Base-by-base conservation (phyloP, 2,329 filamentous ascomycete genomes). In the Fusarium domesticum region DNA sequence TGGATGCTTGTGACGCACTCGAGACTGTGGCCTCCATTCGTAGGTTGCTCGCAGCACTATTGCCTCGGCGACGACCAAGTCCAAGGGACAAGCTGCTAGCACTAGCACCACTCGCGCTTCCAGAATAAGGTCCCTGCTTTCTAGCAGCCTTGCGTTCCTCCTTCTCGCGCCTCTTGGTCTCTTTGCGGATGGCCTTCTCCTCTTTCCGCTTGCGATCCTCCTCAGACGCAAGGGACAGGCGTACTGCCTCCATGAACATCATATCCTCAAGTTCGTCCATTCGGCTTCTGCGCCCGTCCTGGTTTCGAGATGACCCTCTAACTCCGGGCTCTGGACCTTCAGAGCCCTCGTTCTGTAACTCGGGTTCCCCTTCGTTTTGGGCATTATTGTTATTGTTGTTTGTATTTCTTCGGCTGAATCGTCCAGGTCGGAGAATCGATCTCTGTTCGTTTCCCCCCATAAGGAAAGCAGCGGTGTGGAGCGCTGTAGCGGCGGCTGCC, bases 171-270 rank as follows among this genome's bases (percentile, higher is more conserved):
- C 85, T 89, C 72, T 95, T 96, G 2, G 85, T 84, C 46, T 93
- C 87, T 64, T 95, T 96, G 6, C 65, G 60, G 12, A 64, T 35
- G 5, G 60, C 61, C 52, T 71, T 71, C 32, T 69, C 68, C 47
- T 92, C 86, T 62, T 89, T 93, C 36, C 80, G 85, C 56, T 89
- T 87, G n/a, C 92, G 80, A 33, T 97, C 92, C 60, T 97, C 92
- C 64, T 98, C 93, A 1, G 89, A 85, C 0, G 87, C 90, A n/a
- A 98, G 73, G 37, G 90, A 96, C 20, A 96, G 68, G 31, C 93
- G 78, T 37, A 98, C 95, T 1, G 93, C 93, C 65, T 98, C 93
- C 76, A 93, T 89, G 75, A 97, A 90, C 93, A 98, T 98, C 74
- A 98, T 87, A 37, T 96, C 92, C 64, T 98, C 93, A 0, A 97